These are phyloP conservation scores for Penicillium nucicola DNA, from an alignment of 495 filamentous ascomycete species.

Conservation along the genomic window DNA sequence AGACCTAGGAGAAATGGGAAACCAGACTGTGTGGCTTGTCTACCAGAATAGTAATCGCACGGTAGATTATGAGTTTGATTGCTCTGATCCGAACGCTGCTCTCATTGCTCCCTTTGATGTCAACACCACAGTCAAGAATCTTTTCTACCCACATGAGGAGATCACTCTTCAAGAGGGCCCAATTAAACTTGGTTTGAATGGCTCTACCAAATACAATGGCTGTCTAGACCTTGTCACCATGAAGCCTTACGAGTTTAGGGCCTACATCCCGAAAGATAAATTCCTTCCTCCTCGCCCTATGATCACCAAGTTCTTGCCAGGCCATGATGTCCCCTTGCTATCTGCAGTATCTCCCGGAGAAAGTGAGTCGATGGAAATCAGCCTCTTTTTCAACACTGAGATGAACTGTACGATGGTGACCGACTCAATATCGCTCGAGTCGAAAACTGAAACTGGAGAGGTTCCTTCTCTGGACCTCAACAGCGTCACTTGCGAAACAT, in stretches of 20 bases:
- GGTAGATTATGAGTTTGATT: constrained; percentile 60
- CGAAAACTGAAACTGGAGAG: constrained; percentile 45
- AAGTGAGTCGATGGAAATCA: constrained; percentile 45
- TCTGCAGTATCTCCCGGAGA: constrained; percentile 46
- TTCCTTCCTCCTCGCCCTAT: constrained; percentile 57
- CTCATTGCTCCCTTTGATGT: constrained; percentile 58
- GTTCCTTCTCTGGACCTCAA: constrained; percentile 36
- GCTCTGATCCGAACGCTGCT: constrained; percentile 41
- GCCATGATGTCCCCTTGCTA: constrained; percentile 59
- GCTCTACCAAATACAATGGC: constrained; percentile 48
- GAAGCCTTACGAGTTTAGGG: constrained; percentile 58
- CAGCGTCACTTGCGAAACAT: constrained; percentile 42
- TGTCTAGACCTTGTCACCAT: constrained; percentile 55
- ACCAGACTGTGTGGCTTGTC: constrained; percentile 63
- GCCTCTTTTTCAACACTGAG: constrained; percentile 56
- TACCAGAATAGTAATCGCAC: constrained; percentile 61
- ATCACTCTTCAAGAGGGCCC: constrained; percentile 40
- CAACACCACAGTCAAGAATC: constrained; percentile 57
- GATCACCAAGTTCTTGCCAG: constrained; percentile 63
- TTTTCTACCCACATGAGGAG: constrained; percentile 66
- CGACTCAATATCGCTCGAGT: constrained; percentile 49
- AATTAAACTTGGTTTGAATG: constrained; percentile 40
- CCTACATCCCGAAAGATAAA: constrained; percentile 53
- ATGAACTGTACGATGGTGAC: constrained; percentile 62
- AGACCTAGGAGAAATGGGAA: constrained; percentile 44